A percentile compares a stretch with the other conserved stretches of the same genome.
These are phyloP conservation scores for Hebeloma cylindrosporum DNA, from an alignment of 768 basidiomycete species.

Conservation along the genomic window DNA sequence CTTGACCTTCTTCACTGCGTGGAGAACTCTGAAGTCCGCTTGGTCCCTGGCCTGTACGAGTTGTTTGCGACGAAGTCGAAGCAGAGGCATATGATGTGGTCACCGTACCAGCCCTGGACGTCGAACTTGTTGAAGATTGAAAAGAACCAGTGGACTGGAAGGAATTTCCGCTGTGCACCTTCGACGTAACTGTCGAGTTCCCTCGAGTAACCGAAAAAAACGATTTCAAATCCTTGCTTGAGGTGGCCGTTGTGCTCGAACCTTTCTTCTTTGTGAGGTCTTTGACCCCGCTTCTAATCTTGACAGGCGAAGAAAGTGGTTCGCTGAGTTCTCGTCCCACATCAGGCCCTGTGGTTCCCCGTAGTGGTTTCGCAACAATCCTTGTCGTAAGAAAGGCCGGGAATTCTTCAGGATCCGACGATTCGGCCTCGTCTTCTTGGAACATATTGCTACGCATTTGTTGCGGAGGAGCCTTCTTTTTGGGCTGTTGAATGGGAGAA, in stretches of 20 bases:
- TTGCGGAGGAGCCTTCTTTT: too few relatives aligned
- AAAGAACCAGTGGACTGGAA: background rate
- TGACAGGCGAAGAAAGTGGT: background rate
- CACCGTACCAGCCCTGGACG: too few relatives aligned
- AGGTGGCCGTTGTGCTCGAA: background rate
- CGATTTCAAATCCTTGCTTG: constrained; percentile 8
- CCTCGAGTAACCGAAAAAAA: constrained; percentile 21
- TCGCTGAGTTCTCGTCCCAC: background rate
- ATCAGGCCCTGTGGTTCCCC: too few relatives aligned
- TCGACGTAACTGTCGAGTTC: too few relatives aligned
- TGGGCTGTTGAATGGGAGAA: too few relatives aligned
- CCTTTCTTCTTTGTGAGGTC: constrained; percentile 19
- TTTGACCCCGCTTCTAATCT: background rate
- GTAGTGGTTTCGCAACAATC: background rate
- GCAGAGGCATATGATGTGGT: too few relatives aligned
- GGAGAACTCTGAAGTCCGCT: too few relatives aligned
- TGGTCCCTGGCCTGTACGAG: too few relatives aligned
- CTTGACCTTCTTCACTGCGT: too few relatives aligned
- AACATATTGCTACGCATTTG: too few relatives aligned
- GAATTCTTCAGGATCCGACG: background rate
- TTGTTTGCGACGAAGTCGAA: too few relatives aligned
- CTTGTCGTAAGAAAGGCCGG: background rate
- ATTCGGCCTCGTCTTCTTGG: background rate
- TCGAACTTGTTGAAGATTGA: background rate
- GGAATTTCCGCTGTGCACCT: constrained; percentile 1